A percentile compares a stretch with the other conserved stretches of the same genome.
These are phyloP conservation scores for Coniella vitis DNA, from an alignment of 2,329 filamentous ascomycete genomes.

Conservation along the genomic window DNA sequence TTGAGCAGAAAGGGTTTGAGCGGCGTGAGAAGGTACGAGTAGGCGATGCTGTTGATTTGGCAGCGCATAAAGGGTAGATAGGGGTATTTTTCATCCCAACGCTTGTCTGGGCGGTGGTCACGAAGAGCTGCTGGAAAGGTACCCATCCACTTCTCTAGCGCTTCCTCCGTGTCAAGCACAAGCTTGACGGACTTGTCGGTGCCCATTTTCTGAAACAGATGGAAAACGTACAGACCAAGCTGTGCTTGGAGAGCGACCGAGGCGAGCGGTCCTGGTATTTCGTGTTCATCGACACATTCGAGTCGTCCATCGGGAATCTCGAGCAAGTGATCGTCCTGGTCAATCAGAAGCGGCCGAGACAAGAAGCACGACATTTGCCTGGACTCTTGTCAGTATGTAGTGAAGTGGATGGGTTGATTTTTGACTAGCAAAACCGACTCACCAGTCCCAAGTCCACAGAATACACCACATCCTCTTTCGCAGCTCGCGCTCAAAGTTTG, in stretches of 20 bases:
- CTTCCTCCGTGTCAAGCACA: constrained; percentile 17
- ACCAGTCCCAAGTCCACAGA: constrained; percentile 17
- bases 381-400: background rate
- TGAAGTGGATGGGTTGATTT: no score
- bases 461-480: constrained; percentile 15
- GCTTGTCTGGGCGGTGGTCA: constrained; percentile 19
- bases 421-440: no score
- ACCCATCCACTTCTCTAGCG: constrained; percentile 19
- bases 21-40: constrained; percentile 20
- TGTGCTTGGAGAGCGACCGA: constrained; percentile 13
- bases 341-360: constrained; percentile 14
- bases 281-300: constrained; percentile 8
- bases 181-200: constrained; percentile 6
- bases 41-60: constrained; percentile 24
- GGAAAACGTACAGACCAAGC: constrained; percentile 11
- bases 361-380: constrained; percentile 17
- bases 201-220: constrained; percentile 12
- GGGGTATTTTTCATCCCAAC: constrained; percentile 22
- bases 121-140: constrained; percentile 21
- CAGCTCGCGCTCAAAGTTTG: constrained; percentile 13
- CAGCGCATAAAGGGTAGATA: constrained; percentile 25
- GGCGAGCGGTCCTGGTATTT: constrained; percentile 6
- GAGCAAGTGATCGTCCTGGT: constrained; percentile 11
- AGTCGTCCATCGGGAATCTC: constrained; percentile 14
- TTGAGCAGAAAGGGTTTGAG: constrained; percentile 21